A percentile compares a stretch with the other conserved stretches of the same genome.
phyloP scores from a whole-genome alignment of 148 eudicot genomes.

The Rhododendron ferrugineum region DNA sequence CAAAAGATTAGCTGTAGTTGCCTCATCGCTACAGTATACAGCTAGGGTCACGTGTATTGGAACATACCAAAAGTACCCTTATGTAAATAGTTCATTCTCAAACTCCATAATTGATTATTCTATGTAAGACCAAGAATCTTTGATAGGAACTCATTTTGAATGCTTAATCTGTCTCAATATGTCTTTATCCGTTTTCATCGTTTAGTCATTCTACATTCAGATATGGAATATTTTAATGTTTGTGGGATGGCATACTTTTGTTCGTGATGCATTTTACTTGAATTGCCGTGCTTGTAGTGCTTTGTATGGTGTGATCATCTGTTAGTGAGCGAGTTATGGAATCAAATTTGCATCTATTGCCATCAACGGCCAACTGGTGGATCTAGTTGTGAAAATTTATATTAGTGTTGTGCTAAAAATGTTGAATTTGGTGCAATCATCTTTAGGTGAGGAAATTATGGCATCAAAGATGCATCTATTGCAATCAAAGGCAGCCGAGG shows the following conservation, averaged over 20 bases:
- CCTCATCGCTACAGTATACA: neutral
- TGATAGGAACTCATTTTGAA: neutral
- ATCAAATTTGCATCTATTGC: neutral
- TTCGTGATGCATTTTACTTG: neutral
- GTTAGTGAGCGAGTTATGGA: neutral
- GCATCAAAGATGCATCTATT: constrained; percentile 50
- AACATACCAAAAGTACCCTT: neutral
- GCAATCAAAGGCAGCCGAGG: constrained; percentile 53
- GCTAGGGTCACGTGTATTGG: neutral
- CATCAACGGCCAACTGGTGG: neutral
- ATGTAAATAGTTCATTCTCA: neutral
- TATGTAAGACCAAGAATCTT: neutral
- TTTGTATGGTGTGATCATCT: neutral
- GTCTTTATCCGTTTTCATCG: neutral
- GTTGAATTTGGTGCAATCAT: neutral
- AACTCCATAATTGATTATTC: neutral
- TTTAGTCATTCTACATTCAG: neutral
- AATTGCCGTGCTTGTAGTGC: neutral
- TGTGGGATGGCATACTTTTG: neutral
- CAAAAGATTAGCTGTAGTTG: neutral
- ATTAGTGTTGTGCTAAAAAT: neutral
- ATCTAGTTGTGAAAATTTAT: neutral
- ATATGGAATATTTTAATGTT: neutral
- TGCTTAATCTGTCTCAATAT: neutral
- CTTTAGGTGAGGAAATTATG: constrained; percentile 31